Percentiles rank a stretch among this genome's conserved stretches.
phyloP scores from a whole-genome alignment of 116 monocot genomes.

The Dioscorea cayenensis region DNA sequence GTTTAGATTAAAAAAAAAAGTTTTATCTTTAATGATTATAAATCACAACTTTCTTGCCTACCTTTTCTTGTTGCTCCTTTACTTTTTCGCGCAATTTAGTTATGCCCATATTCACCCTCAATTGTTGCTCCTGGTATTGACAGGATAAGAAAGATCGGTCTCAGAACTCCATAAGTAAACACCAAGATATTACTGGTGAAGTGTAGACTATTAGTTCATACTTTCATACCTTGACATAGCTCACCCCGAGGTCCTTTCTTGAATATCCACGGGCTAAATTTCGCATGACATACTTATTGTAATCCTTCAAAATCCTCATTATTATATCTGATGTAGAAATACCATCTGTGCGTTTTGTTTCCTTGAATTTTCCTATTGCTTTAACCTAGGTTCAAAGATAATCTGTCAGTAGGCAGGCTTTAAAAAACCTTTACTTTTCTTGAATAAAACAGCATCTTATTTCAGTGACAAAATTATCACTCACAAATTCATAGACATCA shows the following conservation, averaged over 20 bases:
- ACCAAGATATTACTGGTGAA: neutral
- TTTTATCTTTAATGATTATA: neutral
- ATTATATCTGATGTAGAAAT: conserved; percentile 80
- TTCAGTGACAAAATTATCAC: conserved; percentile 11
- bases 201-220: neutral
- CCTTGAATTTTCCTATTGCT: conserved; percentile 68
- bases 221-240: conserved; percentile 65
- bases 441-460: neutral
- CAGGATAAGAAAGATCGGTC: neutral
- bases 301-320: conserved; percentile 83
- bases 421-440: neutral
- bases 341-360: conserved; percentile 78
- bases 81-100: conserved; percentile 68
- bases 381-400: conserved; percentile 39
- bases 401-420: neutral
- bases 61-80: conserved; percentile 78
- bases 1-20: neutral
- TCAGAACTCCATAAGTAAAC: neutral
- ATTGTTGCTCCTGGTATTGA: conserved; percentile 54
- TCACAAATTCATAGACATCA: conserved; percentile 59
- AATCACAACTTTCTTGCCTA: conserved; percentile 9
- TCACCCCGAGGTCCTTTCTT: conserved; percentile 78
- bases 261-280: conserved; percentile 86
- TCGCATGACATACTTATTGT: conserved; percentile 83
- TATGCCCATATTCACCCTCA: conserved; percentile 76